These are phyloP conservation scores for Atalantia buxifolia DNA, from an alignment of 345 rosid species.

Conservation along the genomic window DNA sequence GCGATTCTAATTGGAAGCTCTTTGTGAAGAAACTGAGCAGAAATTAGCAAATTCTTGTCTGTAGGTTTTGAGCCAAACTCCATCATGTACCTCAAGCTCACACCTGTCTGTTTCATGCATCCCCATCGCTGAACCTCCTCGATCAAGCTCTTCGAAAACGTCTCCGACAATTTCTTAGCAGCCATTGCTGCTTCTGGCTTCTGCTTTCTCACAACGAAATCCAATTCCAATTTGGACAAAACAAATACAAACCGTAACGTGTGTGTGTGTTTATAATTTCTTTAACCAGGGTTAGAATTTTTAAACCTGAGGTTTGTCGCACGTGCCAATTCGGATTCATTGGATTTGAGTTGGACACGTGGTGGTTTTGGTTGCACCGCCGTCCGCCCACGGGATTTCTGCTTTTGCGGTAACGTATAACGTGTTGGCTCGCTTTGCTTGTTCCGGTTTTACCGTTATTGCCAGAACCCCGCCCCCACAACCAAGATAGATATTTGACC, in stretches of 20 bases:
- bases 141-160: slow-evolving; percentile 58
- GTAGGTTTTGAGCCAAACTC: slow-evolving; percentile 81
- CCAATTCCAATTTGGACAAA: not conserved
- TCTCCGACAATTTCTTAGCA: slow-evolving; percentile 56
- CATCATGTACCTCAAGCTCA: slow-evolving; percentile 91
- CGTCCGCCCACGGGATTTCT: too few relatives aligned
- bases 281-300: slow-evolving; percentile 10
- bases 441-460: too few relatives aligned
- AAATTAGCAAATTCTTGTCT: slow-evolving; percentile 56
- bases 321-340: not conserved
- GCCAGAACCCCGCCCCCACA: too few relatives aligned
- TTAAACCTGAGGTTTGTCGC: not conserved
- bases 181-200: slow-evolving; percentile 42
- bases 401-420: too few relatives aligned
- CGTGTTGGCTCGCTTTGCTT: too few relatives aligned
- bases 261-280: not conserved
- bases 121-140: slow-evolving; percentile 84
- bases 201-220: not conserved
- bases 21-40: slow-evolving; percentile 87
- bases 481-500: too few relatives aligned
- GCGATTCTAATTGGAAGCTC: slow-evolving; percentile 88
- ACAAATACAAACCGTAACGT: not conserved
- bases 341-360: not conserved
- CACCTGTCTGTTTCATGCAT: slow-evolving; percentile 90
- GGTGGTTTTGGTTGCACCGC: not conserved